Evolutionary conservation across 108 stramenopile genomes (phyloP), one percentile per base, ranked within the genome.

Genomic region (Phaeodactylum tricornutum): DNA sequence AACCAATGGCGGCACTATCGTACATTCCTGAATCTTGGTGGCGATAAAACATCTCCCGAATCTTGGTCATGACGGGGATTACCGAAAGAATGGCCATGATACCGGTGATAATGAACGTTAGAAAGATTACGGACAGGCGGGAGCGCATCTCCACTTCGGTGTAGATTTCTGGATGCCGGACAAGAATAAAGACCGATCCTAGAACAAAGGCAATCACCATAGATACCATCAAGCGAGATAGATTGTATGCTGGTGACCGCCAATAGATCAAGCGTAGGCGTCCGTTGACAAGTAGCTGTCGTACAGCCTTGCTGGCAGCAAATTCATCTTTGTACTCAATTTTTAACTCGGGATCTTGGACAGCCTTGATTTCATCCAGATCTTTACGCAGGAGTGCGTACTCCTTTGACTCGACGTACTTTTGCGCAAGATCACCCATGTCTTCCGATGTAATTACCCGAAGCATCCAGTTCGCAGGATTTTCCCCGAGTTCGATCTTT

Each of bases 221-320:
- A 16, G 62, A 63, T 7, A 79, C 66, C 29, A 76, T 39, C 19
- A 84, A 46, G 9, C 82, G 57, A 20, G 77, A 58, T 43, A 74
- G 66, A 55, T 84, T 84, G 77, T 84, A 84, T 14, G 77, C 56
- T 29, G 82, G 77, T 28, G 82, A 84, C 15, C 82, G 61, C 72
- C 77, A 66, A 48, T 84, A 84, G 20, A 84, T 79, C 16, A 64
- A 69, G 20, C 51, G 47, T 2, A 74, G 50, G 16, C 73, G 48
- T 20, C 42, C 47, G 44, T 60, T 74, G 29, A 60, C 46, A 16
- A 67, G 29, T 15, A 34, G 19, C 40, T 57, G 72, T 59, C 57
- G 66, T 37, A 16, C 36, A 51, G 38, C 60, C 38, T 42, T 29
- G 45, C 53, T 59, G 33, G 52, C 62, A 25, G 62, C 72, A 51